phyloP scores from a whole-genome alignment of 805 yeast genomes.

The Pichia kluyveri region DNA sequence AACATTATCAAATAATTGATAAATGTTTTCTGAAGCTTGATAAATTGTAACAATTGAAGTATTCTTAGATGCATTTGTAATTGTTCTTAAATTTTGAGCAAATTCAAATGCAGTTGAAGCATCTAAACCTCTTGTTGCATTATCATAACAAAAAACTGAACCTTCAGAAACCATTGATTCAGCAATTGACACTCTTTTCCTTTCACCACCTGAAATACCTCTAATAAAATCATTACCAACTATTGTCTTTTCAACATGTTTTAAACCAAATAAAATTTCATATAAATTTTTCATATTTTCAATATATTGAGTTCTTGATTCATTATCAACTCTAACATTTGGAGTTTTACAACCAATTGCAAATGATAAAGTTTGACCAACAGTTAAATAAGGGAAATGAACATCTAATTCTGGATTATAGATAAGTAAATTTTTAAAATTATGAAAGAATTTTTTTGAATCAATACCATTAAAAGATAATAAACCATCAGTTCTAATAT shows the following conservation, averaged over 20 bases:
- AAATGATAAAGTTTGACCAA: slow-evolving; percentile 45
- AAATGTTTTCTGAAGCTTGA: slow-evolving; percentile 60
- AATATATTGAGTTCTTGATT: slow-evolving; percentile 32
- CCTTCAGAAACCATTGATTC: slow-evolving; percentile 51
- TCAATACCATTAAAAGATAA: slow-evolving; percentile 40
- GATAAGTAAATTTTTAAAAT: slow-evolving; percentile 37
- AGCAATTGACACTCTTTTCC: slow-evolving; percentile 63
- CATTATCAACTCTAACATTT: slow-evolving; percentile 29
- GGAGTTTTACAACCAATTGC: slow-evolving; percentile 56
- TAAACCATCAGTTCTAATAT: slow-evolving; percentile 29
- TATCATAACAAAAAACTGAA: slow-evolving; percentile 55
- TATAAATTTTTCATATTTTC: slow-evolving; percentile 36
- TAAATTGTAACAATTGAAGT: slow-evolving; percentile 60
- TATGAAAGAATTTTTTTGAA: slow-evolving; percentile 36
- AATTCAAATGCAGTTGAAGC: slow-evolving; percentile 65
- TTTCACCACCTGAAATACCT: slow-evolving; percentile 68
- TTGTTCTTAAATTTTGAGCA: slow-evolving; percentile 48
- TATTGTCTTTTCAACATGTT: slow-evolving; percentile 51
- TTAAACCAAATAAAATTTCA: slow-evolving; percentile 46
- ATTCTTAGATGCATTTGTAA: slow-evolving; percentile 45
- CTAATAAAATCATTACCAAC: slow-evolving; percentile 61
- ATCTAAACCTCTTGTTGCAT: slow-evolving; percentile 67
- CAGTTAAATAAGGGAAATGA: slow-evolving; percentile 47
- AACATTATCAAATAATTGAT: slow-evolving; percentile 53
- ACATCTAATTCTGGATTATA: slow-evolving; percentile 48